Evolutionary conservation across 164 flowering plant genomes (phyloP).

Genomic region (Nymphaea colorata): DNA sequence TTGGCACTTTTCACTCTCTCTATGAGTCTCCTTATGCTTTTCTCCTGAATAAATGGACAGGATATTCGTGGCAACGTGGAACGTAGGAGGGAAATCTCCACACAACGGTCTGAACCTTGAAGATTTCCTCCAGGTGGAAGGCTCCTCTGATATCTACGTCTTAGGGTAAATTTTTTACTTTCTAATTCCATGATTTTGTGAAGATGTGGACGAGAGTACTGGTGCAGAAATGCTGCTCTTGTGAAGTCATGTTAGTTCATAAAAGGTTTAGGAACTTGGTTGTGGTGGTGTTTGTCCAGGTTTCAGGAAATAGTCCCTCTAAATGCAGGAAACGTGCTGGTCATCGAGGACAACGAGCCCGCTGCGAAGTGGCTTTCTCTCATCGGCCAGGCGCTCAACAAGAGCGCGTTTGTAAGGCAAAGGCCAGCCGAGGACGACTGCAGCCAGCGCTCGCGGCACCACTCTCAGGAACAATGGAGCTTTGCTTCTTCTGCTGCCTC

Average conservation of each 20-base stretch:
- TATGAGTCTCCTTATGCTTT: neutral
- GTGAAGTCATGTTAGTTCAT: conserved; percentile 1
- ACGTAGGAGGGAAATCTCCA: conserved; percentile 90
- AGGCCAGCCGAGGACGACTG: conserved; percentile 5
- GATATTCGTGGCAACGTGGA: conserved; percentile 89
- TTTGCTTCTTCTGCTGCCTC: neutral
- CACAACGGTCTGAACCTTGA: conserved; percentile 56
- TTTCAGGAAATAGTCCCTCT: conserved; percentile 98
- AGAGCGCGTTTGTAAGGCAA: conserved; percentile 6
- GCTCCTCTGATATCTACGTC: conserved; percentile 73
- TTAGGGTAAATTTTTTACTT: conserved; percentile 38
- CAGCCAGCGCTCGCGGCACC: neutral
- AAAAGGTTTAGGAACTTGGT: neutral
- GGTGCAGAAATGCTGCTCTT: neutral
- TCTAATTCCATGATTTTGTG: no score
- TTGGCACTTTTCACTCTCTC: neutral
- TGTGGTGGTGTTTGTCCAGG: conserved; percentile 25
- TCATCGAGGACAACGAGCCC: conserved; percentile 79
- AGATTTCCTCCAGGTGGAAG: conserved; percentile 73
- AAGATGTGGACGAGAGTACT: no score
- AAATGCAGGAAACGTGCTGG: conserved; percentile 88
- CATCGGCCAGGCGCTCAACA: conserved; percentile 70
- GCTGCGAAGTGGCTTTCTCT: conserved; percentile 83
- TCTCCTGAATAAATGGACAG: conserved; percentile 15
- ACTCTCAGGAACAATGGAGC: neutral